Evolutionary conservation across 768 basidiomycete species (phyloP).

Genomic region (Xanthoconium purpureum): DNA sequence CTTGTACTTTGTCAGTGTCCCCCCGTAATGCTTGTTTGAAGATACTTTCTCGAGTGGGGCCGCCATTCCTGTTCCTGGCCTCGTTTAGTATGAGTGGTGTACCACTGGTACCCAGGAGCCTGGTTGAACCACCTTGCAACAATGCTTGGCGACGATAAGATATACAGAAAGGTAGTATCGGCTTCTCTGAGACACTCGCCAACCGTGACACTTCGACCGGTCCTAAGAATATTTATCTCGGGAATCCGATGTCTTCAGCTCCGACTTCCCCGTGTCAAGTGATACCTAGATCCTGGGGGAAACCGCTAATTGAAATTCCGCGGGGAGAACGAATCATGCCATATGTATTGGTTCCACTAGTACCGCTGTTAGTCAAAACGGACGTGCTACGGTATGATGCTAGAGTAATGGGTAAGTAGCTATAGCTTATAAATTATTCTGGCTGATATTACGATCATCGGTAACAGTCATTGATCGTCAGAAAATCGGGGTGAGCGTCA

Average conservation of each 20-base stretch:
- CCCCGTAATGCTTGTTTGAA: conserved; percentile 76
- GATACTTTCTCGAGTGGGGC: conserved; percentile 62
- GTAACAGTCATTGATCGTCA: not conserved
- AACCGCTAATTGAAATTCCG: too few species aligned
- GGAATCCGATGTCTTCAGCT: not conserved
- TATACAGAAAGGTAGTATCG: not conserved
- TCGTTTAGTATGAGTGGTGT: not conserved
- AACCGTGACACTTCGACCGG: not conserved
- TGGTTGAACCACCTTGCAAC: too few species aligned
- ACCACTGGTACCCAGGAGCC: not conserved
- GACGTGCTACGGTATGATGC: conserved; percentile 7
- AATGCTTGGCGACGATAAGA: conserved; percentile 1
- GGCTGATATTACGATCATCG: not conserved
- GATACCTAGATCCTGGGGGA: too few species aligned
- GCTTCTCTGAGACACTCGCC: not conserved
- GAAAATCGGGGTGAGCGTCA: not conserved
- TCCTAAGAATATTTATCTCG: conserved; percentile 7
- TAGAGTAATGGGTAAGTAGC: conserved; percentile 3
- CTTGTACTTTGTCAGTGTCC: conserved; percentile 81
- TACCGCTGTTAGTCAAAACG: too few species aligned
- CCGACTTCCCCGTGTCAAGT: too few species aligned
- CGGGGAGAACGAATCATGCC: too few species aligned
- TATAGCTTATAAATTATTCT: too few species aligned
- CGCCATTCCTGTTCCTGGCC: conserved; percentile 11
- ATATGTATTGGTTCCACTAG: too few species aligned